phyloP scores from a whole-genome alignment of 805 yeast genomes.

The Ogataea trehaloabstinens region DNA sequence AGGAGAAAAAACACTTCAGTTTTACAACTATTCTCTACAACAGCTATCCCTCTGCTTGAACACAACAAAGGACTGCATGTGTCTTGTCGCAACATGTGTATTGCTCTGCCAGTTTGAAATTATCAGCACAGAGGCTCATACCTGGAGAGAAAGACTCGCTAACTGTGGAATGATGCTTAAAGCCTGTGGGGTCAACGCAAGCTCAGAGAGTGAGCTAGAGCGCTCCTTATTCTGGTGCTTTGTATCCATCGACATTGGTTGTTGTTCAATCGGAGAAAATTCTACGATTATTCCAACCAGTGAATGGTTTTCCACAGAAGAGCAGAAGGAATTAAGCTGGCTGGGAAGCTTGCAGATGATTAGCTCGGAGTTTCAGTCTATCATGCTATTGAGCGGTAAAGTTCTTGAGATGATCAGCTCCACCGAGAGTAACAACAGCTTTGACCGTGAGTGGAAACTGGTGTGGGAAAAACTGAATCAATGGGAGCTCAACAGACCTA shows the following conservation, averaged over 20 bases:
- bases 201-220: slow-evolving; percentile 32
- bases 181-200: slow-evolving; percentile 38
- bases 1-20: slow-evolving; percentile 29
- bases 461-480: slow-evolving; percentile 39
- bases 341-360: slow-evolving; percentile 1
- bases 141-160: slow-evolving; percentile 39
- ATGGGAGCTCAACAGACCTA: slow-evolving; percentile 39
- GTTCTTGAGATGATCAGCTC: slow-evolving; percentile 35
- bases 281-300: slow-evolving; percentile 11
- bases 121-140: slow-evolving; percentile 37
- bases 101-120: slow-evolving; percentile 42
- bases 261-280: slow-evolving; percentile 30
- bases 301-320: slow-evolving; percentile 14
- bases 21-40: slow-evolving; percentile 29
- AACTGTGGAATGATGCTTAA: slow-evolving; percentile 39
- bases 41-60: slow-evolving; percentile 36
- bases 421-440: slow-evolving; percentile 23
- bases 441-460: slow-evolving; percentile 37
- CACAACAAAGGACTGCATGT: slow-evolving; percentile 26
- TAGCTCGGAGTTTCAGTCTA: slow-evolving; percentile 14
- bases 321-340: slow-evolving; percentile 4
- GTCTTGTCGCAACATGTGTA: slow-evolving; percentile 37
- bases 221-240: slow-evolving; percentile 44
- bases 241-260: slow-evolving; percentile 39
- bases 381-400: slow-evolving; percentile 27